These are phyloP conservation scores for Pleodorina starrii DNA, from an alignment of 139 green algal species.

Conservation along the genomic window DNA sequence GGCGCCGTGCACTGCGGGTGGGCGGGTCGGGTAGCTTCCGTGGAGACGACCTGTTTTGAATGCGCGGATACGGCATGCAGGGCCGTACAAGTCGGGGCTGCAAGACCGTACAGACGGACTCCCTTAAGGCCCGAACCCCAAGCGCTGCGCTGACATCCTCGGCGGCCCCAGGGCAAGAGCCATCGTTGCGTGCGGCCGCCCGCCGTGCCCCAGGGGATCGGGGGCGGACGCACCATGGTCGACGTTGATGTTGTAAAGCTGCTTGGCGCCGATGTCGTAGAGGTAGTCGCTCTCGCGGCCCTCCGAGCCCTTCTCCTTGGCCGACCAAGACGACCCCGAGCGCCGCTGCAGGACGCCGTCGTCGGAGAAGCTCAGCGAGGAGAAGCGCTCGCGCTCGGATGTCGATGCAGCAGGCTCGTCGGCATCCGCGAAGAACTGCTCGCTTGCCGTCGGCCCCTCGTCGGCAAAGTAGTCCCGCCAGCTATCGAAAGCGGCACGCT, in stretches of 20 bases:
- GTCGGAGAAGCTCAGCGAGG: not conserved
- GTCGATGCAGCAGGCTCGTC: conserved; percentile 3
- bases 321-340: conserved; percentile 15
- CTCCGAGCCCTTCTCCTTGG: conserved; percentile 48
- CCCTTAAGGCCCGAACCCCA: too few relatives aligned
- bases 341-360: not conserved
- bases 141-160: too few relatives aligned
- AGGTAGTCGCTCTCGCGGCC: conserved; percentile 52
- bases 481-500: not conserved
- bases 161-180: not conserved
- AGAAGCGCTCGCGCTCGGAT: not conserved
- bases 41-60: too few relatives aligned
- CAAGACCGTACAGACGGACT: too few relatives aligned
- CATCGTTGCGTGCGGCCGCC: too few relatives aligned
- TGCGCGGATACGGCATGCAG: too few relatives aligned
- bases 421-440: not conserved
- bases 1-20: too few relatives aligned
- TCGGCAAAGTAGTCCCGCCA: conserved; percentile 46
- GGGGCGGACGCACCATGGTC: conserved; percentile 62
- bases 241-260: conserved; percentile 83
- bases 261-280: conserved; percentile 60
- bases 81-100: too few relatives aligned
- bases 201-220: too few relatives aligned
- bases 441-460: not conserved
- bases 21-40: too few relatives aligned